phyloP scores from a whole-genome alignment of 2,329 filamentous ascomycete genomes.

The Aspergillus sp. region DNA sequence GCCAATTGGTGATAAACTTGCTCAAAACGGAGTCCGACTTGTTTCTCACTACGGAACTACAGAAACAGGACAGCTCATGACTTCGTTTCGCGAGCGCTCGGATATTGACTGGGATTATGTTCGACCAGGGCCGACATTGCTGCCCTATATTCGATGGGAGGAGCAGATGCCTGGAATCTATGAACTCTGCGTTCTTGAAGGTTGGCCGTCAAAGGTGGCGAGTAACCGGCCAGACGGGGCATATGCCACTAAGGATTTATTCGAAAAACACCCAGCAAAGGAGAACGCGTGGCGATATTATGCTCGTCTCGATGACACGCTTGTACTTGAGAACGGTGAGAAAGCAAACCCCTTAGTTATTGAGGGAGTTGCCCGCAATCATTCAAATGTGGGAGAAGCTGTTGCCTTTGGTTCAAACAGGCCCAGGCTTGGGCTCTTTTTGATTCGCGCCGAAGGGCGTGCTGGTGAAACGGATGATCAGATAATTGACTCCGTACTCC shows the following conservation, averaged over 20 bases:
- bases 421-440: constrained; percentile 55
- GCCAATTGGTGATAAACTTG: constrained; percentile 56
- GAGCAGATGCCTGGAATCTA: constrained; percentile 34
- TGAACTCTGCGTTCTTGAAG: constrained; percentile 37
- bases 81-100: constrained; percentile 53
- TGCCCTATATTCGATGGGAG: constrained; percentile 44
- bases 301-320: constrained; percentile 47
- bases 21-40: constrained; percentile 55
- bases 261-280: constrained; percentile 43
- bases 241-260: constrained; percentile 51
- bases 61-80: constrained; percentile 63
- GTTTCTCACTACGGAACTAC: constrained; percentile 60
- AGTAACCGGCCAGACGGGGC: constrained; percentile 49
- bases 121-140: constrained; percentile 41
- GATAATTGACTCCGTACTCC: constrained; percentile 51
- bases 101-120: constrained; percentile 64
- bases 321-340: constrained; percentile 52
- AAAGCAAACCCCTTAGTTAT: constrained; percentile 50
- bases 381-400: constrained; percentile 55
- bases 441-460: constrained; percentile 49
- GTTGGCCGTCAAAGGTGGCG: constrained; percentile 40
- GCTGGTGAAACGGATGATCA: constrained; percentile 45
- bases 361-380: constrained; percentile 56
- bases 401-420: constrained; percentile 59
- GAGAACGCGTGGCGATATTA: constrained; percentile 50